A percentile compares a stretch with the other conserved stretches of the same genome.
These are phyloP conservation scores for Penicillium desertorum DNA, from an alignment of 495 filamentous ascomycete genomes.

Conservation along the genomic window DNA sequence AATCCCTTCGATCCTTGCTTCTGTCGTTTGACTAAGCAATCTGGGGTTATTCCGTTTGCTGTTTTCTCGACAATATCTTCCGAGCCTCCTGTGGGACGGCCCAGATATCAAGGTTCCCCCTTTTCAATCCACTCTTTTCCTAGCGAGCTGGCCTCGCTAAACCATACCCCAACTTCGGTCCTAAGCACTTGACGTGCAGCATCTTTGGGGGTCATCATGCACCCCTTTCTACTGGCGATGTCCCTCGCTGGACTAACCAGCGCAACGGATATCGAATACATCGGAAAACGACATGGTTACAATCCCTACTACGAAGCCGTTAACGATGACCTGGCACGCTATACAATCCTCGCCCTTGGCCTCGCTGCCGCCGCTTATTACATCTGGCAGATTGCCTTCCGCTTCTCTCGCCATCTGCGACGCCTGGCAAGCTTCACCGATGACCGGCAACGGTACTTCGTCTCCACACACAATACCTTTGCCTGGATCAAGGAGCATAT, in stretches of 20 bases:
- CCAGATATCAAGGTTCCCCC: conserved; percentile 10
- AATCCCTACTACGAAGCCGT: conserved; percentile 32
- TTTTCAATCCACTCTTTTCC: conserved; percentile 5
- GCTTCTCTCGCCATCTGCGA: conserved; percentile 63
- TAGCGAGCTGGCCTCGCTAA: conserved; percentile 31
- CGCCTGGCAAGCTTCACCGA: conserved; percentile 71
- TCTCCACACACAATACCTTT: conserved; percentile 43
- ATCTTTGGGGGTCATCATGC: conserved; percentile 13
- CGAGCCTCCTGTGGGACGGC: conserved; percentile 1
- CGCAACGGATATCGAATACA: conserved; percentile 31
- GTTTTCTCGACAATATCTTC: conserved; percentile 1
- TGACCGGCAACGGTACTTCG: conserved; percentile 66
- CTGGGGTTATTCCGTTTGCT: conserved; percentile 18
- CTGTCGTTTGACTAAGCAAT: conserved; percentile 10
- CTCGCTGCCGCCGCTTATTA: conserved; percentile 50
- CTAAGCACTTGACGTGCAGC: not conserved
- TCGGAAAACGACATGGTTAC: conserved; percentile 32
- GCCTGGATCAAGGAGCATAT: conserved; percentile 75
- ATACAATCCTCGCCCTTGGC: conserved; percentile 49
- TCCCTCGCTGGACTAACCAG: conserved; percentile 35
- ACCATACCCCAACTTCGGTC: not conserved
- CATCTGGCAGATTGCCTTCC: conserved; percentile 51
- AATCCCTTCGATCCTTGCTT: not conserved
- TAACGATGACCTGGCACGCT: conserved; percentile 42
- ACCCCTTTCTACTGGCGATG: conserved; percentile 16